Evolutionary conservation across 2,329 filamentous ascomycete species (phyloP), one percentile per base, ranked within the genome.

Genomic region (Cordyceps cicadae): DNA sequence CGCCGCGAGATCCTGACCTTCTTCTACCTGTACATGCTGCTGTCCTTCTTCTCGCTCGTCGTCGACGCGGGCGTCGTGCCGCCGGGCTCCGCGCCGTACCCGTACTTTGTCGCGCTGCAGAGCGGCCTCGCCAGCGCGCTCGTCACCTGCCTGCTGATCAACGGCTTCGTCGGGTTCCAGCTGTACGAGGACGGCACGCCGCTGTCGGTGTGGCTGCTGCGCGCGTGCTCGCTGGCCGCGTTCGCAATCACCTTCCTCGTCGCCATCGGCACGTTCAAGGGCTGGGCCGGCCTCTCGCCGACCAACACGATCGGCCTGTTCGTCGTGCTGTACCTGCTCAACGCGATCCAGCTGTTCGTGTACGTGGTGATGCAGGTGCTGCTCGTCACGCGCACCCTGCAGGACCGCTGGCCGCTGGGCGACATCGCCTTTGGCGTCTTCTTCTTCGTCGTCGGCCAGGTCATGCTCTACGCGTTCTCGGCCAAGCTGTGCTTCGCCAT

Each of bases 161-260:
- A 97, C 74, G 94, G 94, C 49, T 99, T 99, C 70, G 93, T 99
- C 59, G 94, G 94, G 39, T 99, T 99, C 75, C 94, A 97, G 75
- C 81, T 99, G 14, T 99, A 99, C 74, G 94, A 99, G 75, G 94
- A 99, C 69, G 94, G 94, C 55, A 99, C 94, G 1, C 87, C 88
- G 2, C 79, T 97, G 46, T 97, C 92, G 0, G 87, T 99, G 49
- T 99, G 94, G 94, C 85, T 97, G 67, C 79, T 99, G 63, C 87
- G 93, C 58, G 76, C 90, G 34, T 87, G 85, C 71, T 96, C 90
- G 2, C 75, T 88, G 17, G 83, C 80, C 64, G 93, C 95, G 77
- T 97, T 97, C 76, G 78, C 88, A 64, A 86, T 99, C 69, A 89
- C 88, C 53, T 94, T 94, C 70, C 84, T 93, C 58, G 87, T 99